Evolutionary conservation across 441 rosid genomes (phyloP).

Genomic region (Corymbia citriodora): DNA sequence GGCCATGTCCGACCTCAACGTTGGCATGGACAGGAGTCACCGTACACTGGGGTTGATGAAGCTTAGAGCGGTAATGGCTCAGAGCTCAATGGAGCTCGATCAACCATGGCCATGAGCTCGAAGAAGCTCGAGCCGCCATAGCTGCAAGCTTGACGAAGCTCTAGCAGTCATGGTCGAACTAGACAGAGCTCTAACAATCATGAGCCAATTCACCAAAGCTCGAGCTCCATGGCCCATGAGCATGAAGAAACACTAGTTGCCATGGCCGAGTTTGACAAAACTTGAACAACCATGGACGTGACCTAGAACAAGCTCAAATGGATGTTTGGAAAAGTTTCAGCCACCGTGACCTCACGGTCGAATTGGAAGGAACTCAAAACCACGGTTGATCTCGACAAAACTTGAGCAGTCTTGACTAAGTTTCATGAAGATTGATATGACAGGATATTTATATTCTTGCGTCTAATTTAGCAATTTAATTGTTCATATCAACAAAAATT

Average conservation of each 20-base stretch:
- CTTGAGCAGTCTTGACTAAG: background rate
- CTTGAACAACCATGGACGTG: background rate
- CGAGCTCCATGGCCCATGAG: background rate
- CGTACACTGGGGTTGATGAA: background rate
- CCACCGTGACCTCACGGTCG: background rate
- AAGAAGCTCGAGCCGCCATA: background rate
- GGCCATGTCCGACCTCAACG: background rate
- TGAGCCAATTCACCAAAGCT: background rate
- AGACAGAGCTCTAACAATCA: background rate
- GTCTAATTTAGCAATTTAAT: background rate
- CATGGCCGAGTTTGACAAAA: background rate
- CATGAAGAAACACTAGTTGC: background rate
- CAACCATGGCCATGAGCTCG: background rate
- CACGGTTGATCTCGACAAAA: background rate
- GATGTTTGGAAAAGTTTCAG: background rate
- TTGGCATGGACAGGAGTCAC: background rate
- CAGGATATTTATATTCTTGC: background rate
- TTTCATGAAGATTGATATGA: background rate
- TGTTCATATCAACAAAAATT: background rate
- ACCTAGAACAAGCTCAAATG: background rate
- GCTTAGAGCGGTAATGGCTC: background rate
- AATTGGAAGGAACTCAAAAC: background rate
- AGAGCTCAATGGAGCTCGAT: background rate
- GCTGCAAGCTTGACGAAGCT: rapidly evolving
- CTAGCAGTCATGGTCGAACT: background rate